Evolutionary conservation across 345 rosid genomes (phyloP).

Genomic region (Salix arbutifolia): DNA sequence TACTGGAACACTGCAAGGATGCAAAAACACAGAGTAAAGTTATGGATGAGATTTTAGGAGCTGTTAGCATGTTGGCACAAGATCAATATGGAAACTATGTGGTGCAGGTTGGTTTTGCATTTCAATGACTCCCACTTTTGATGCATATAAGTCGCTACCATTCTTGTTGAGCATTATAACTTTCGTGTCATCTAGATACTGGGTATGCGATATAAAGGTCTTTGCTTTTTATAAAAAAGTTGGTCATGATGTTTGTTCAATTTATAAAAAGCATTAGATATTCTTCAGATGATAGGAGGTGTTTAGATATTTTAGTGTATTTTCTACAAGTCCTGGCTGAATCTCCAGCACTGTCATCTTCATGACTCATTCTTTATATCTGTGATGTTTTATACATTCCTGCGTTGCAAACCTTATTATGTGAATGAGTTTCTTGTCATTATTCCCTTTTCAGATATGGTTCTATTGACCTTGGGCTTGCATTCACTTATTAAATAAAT

Average conservation of each 20-base stretch:
- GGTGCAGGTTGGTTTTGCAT: constrained; percentile 65
- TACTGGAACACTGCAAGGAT: constrained; percentile 81
- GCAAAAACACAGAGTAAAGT: constrained; percentile 65
- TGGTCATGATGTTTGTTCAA: neutral
- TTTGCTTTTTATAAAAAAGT: neutral
- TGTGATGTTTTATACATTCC: neutral
- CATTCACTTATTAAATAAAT: neutral
- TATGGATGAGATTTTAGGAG: constrained; percentile 75
- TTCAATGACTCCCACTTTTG: neutral
- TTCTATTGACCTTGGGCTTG: neutral
- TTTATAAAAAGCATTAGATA: neutral
- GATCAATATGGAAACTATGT: constrained; percentile 99
- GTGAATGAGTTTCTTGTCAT: neutral
- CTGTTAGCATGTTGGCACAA: constrained; percentile 89
- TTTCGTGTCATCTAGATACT: neutral
- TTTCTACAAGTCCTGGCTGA: neutral
- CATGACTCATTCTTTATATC: neutral
- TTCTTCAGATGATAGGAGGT: neutral
- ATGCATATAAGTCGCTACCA: neutral
- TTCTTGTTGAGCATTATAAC: neutral
- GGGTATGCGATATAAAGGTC: neutral
- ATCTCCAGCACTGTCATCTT: neutral
- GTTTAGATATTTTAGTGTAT: neutral
- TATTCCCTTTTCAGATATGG: neutral
- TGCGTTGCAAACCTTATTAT: neutral